These are phyloP conservation scores for Microcyclospora tardicrescens DNA, from an alignment of 2,329 filamentous ascomycete species.

Conservation along the genomic window DNA sequence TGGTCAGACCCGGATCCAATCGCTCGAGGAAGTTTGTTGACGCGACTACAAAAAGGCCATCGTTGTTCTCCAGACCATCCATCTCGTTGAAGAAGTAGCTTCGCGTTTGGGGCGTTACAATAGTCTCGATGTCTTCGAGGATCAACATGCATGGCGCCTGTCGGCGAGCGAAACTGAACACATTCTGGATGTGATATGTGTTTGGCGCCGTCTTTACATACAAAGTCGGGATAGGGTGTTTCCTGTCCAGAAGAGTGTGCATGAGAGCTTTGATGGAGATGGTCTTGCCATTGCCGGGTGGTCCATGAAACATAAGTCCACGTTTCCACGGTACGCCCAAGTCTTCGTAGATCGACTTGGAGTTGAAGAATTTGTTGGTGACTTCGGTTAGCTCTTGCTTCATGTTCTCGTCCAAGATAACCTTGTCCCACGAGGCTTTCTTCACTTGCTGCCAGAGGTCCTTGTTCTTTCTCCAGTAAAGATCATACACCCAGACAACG, in stretches of 20 bases:
- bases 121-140: constrained; percentile 58
- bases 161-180: constrained; percentile 47
- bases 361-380: constrained; percentile 30
- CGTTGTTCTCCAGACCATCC: constrained; percentile 55
- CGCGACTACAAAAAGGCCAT: constrained; percentile 51
- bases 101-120: constrained; percentile 48
- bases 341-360: constrained; percentile 26
- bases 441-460: constrained; percentile 28
- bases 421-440: constrained; percentile 32
- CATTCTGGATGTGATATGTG: constrained; percentile 34
- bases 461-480: constrained; percentile 28
- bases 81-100: constrained; percentile 61
- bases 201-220: constrained; percentile 27
- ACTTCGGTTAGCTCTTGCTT: constrained; percentile 30
- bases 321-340: constrained; percentile 37
- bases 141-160: constrained; percentile 56
- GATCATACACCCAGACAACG: constrained; percentile 33
- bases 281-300: constrained; percentile 31
- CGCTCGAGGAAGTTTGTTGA: constrained; percentile 41
- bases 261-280: constrained; percentile 29
- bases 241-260: constrained; percentile 27
- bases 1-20: constrained; percentile 49
- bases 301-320: constrained; percentile 32
- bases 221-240: constrained; percentile 25
- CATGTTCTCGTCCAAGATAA: constrained; percentile 33